Base-by-base conservation (phyloP, 83 land plant species). In the Picea abies region DNA sequence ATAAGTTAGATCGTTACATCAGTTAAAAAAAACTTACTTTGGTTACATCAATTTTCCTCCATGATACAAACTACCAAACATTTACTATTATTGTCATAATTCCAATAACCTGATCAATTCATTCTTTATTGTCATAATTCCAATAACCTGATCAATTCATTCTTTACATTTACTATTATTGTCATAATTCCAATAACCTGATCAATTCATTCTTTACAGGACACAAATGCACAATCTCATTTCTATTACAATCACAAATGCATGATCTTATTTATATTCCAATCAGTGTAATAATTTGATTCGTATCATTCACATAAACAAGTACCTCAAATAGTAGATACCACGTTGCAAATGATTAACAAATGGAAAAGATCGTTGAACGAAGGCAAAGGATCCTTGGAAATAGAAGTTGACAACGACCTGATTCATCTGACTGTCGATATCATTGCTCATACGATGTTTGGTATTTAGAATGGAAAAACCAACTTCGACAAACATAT, bases 381-480 rank as follows among this genome's bases (percentile, higher is more conserved):
- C 66, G 78, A 44, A 23, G 37, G 39, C 16, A 63, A 63, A 39
- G 70, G 62, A 82, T 39, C 26, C 35, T n/a, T 62, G 1, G 64
- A 71, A 20, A 35, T 82, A 10, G 83, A 82, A 17, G 80, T 82
- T 1, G 56, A 41, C 39, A 26, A 22, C 16, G 80, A 82, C 26
- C 17, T 76, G 9, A 67, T 61, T 25, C 52, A 11, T 20, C 37
- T 71, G 10, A 26, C 82, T 23, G 83, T 35, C 19, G 83, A 82
- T 29, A 78, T 82, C n/a, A 76, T 82, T 7, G 82, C 29, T 69
- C 82, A 82, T 22, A 73, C 83, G 2, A 77, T 52, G 17, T 82
- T 82, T 71, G 79, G 83, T 5, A 75, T 69, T 35, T 37, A 76
- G 63, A 25, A 76, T 20, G 83, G 83, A 26, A 76, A 37, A 25